Evolutionary conservation across 2,329 filamentous ascomycete genomes (phyloP).

Genomic region (Pseudocercospora ulei): DNA sequence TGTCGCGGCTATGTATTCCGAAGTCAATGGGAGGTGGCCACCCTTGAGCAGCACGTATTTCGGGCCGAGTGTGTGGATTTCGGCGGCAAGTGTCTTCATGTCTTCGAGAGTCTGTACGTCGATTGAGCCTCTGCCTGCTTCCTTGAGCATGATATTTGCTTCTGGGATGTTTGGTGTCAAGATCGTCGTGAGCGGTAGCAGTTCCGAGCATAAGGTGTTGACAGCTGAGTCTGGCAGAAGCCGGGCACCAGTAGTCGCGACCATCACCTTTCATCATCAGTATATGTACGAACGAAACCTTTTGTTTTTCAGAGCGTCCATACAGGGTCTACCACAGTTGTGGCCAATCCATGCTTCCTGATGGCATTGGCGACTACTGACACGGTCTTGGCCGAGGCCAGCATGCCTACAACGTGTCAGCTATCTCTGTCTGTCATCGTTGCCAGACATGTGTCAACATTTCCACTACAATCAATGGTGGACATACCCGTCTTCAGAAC

Average conservation of each 20-base stretch:
- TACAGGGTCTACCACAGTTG: constrained; percentile 67
- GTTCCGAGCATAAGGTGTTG: constrained; percentile 46
- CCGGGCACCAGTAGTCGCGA: constrained; percentile 67
- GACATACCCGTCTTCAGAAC: constrained; percentile 78
- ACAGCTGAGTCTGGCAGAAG: constrained; percentile 60
- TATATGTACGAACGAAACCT: not conserved
- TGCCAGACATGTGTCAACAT: too few species aligned
- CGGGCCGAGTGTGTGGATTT: constrained; percentile 59
- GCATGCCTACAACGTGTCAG: constrained; percentile 56
- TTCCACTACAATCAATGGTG: too few species aligned
- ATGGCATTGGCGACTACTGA: constrained; percentile 58
- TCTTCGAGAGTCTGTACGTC: constrained; percentile 53
- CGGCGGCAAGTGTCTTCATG: constrained; percentile 57
- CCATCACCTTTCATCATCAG: constrained; percentile 61
- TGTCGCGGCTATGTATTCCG: constrained; percentile 51
- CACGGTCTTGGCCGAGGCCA: constrained; percentile 63
- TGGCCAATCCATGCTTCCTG: constrained; percentile 47
- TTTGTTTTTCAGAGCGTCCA: constrained; percentile 21
- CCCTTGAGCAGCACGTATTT: constrained; percentile 81
- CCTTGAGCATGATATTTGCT: constrained; percentile 54
- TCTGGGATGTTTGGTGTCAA: constrained; percentile 72
- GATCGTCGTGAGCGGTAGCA: constrained; percentile 58
- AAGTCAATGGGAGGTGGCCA: constrained; percentile 71
- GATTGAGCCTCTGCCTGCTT: constrained; percentile 39
- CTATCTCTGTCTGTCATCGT: too few species aligned